Conservation (phyloP, 495 filamentous ascomycete species). For the Aspergillus sclerotioniger region DNA sequence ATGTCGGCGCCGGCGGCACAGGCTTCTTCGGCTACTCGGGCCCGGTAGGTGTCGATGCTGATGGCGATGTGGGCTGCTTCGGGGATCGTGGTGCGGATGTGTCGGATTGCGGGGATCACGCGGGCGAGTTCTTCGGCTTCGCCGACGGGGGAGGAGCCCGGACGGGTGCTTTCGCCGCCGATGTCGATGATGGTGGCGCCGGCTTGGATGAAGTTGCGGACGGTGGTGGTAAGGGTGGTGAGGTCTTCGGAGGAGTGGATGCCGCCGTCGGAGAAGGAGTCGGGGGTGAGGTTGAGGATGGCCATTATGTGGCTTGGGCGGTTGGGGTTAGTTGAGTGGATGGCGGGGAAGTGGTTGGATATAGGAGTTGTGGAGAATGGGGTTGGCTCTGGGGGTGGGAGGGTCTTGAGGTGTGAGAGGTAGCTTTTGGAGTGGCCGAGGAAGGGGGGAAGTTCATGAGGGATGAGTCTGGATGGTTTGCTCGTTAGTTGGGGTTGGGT, state of each 20-base stretch:
- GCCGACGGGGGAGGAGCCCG: conserved; percentile 62
- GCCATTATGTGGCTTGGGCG: conserved; percentile 84
- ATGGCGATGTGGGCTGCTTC: conserved; percentile 63
- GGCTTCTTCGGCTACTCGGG: conserved; percentile 77
- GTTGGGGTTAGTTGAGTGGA: conserved; percentile 60
- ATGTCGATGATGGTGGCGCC: conserved; percentile 87
- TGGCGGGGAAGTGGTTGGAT: conserved; percentile 51
- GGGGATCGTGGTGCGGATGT: conserved; percentile 64
- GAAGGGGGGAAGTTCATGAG: conserved; percentile 51
- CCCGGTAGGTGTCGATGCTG: conserved; percentile 89
- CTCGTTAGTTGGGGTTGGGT: background rate
- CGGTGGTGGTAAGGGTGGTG: conserved; percentile 44
- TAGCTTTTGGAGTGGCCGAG: conserved; percentile 37
- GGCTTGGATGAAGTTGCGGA: conserved; percentile 55
- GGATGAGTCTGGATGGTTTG: conserved; percentile 54
- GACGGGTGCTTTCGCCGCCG: conserved; percentile 89
- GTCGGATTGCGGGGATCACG: conserved; percentile 71
- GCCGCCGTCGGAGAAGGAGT: conserved; percentile 96
- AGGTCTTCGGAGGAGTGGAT: conserved; percentile 46
- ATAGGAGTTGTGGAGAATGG: conserved; percentile 72
- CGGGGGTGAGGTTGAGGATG: conserved; percentile 91
- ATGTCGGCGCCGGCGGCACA: conserved; percentile 84
- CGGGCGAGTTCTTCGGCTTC: conserved; percentile 73
- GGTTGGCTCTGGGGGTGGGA: conserved; percentile 50
- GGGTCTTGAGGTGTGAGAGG: conserved; percentile 57